Evolutionary conservation across 2,329 filamentous ascomycete species (phyloP), one percentile per base, ranked within the genome.

Genomic region (Ceratocystis cubensis): DNA sequence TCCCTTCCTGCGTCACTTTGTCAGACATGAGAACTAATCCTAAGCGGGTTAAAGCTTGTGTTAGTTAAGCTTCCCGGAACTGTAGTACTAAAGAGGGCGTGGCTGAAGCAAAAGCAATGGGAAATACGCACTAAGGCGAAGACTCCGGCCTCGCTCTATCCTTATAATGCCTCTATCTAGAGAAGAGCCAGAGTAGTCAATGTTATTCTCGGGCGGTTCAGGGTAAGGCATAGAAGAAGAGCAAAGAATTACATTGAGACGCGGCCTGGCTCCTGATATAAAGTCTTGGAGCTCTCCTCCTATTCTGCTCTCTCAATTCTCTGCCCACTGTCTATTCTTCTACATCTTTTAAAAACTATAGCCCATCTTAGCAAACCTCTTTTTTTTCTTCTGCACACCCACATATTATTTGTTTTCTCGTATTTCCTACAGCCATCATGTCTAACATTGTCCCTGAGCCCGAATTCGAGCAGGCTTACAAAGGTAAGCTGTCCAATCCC

Each of bases 391-490:
- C 44, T 17, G 20, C 46, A 65, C 22, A 15, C 4, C 1, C 25
- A 53, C 30, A 61, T 28, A 45, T 13, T 22, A 22, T 44, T 30
- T 20, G 62, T 37, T 30, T 7, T 61, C 20, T 5, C 5, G 37
- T 37, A 5, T 28, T 64, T 65, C 46, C 61, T 45, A 66, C 65
- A 65, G 28, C 25, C 69, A 81, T 71, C 71, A 94, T 95, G 89
- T 89, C 91, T 71, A 88, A 94, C 81, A 83, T 94, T 74, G 85
- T 89, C 64, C 80, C 81, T 70, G 93, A 97, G 85, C 93, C 94
- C 75, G 93, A 99, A 82, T 97, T 97, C 81, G 87, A 96, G 86
- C 93, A 97, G 85, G 93, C 93, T 75, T 96, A 96, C 85, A 90
- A 91, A 78, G 91, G 91, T 95, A 80, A 74, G 82, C 44, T 13